These are phyloP conservation scores for Solanum hybrid DNA, from an alignment of 305 asterid genomes.

Conservation along the genomic window DNA sequence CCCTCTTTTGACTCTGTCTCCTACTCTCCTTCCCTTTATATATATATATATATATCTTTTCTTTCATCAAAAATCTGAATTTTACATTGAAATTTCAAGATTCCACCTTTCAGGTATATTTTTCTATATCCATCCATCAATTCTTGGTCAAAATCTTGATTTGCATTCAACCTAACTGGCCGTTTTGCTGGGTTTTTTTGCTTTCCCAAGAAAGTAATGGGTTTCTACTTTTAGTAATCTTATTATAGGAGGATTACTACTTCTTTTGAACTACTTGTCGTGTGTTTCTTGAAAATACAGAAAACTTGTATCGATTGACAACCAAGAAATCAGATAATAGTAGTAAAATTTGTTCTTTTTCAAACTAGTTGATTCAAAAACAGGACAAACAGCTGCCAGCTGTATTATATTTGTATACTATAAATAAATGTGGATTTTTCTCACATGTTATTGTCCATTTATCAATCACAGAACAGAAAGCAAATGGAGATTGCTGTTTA, in stretches of 20 bases:
- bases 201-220: neutral
- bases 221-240: neutral
- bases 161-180: neutral
- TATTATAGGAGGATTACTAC: neutral
- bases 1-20: neutral
- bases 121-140: neutral
- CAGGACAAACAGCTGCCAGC: neutral
- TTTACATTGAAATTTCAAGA: neutral
- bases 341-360: neutral
- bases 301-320: neutral
- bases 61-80: neutral
- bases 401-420: neutral
- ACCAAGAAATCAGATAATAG: neutral
- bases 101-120: neutral
- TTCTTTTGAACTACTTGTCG: neutral
- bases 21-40: neutral
- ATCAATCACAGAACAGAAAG: neutral
- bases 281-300: neutral
- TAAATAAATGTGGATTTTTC: neutral
- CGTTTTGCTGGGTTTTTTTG: neutral
- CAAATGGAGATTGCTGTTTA: slow-evolving; percentile 57
- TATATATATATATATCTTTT: neutral
- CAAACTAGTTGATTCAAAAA: neutral
- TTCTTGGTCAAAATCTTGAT: neutral
- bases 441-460: neutral